Base-by-base conservation (phyloP, 2,329 filamentous ascomycete genomes). In the Hypoxylon sp. region DNA sequence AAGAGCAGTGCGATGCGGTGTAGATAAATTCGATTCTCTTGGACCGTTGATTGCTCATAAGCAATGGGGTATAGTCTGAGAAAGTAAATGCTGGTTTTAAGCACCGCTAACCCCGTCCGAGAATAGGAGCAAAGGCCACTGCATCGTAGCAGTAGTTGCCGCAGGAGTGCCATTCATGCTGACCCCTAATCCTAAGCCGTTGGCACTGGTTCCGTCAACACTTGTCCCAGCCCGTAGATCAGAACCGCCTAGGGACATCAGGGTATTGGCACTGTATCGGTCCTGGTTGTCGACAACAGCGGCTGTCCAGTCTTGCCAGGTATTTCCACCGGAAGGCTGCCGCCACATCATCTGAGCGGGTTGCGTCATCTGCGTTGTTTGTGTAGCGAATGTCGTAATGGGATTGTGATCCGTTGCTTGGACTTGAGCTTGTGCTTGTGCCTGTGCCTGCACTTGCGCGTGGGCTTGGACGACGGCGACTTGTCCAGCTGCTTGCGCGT, bases 291-390 rank as follows among this genome's bases (percentile, higher is more conserved):
- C 75, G 23, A 75, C 72, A 19, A 82, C 76, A 43, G 78, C 77
- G 0, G 74, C 71, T 6, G 78, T 77, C 80, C 80, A 83, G 65
- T 81, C 76, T 11, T 79, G 73, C 79, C 79, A 83, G 0, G 77
- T 71, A 52, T 76, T 81, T 5, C 70, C 72, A 3, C 68, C 57
- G 7, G 40, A 43, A 7, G 58, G 40, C 6, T 68, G 63, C 11
- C 65, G 62, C 65, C 65, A 69, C 53, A 67, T 62, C 36, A 65
- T 59, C 8, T 67, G 49, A 29, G 42, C 61, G 5, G 51, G 63
- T 31, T 65, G 64, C 30, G 65, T 55, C 45, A 68, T 63, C 48
- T 65, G 63, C 20, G 64, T 62, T 8, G 65, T 60, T 30, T 67
- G 65, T 31, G 64, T 51, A 25, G 65, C 64, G 30, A 66, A 69